These are phyloP conservation scores for Myotisia sp. DNA, from an alignment of 2,329 filamentous ascomycete species.

Conservation along the genomic window DNA sequence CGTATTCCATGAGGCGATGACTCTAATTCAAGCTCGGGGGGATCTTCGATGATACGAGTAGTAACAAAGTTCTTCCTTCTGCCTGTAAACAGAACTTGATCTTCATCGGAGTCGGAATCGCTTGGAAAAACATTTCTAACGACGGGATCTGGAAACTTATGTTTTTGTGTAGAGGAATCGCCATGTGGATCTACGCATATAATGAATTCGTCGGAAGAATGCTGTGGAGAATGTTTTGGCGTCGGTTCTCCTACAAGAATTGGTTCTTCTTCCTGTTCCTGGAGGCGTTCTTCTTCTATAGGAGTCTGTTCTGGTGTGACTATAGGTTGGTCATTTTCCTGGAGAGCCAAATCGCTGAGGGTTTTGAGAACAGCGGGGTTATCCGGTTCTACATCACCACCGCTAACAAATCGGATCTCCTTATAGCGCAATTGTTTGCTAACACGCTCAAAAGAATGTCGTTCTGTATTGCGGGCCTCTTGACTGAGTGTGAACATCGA, in stretches of 20 bases:
- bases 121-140: constrained; percentile 19
- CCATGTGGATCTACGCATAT: constrained; percentile 26
- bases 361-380: constrained; percentile 11
- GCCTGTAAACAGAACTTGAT: constrained; percentile 35
- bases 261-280: no score
- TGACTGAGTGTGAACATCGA: constrained; percentile 36
- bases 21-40: no score
- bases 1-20: no score
- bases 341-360: background rate
- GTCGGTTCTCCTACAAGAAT: no score
- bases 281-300: no score
- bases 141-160: constrained; percentile 19
- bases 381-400: constrained; percentile 34
- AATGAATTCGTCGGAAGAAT: no score
- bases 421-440: constrained; percentile 41
- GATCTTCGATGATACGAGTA: background rate
- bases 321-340: no score
- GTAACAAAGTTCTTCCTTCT: constrained; percentile 12
- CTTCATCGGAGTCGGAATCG: constrained; percentile 51
- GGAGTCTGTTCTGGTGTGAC: no score
- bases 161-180: constrained; percentile 8
- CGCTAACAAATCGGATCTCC: constrained; percentile 47
- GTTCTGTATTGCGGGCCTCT: constrained; percentile 45
- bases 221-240: no score
- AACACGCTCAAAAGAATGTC: constrained; percentile 32